These are phyloP conservation scores for Helotiales sp. DNA, from an alignment of 2,329 filamentous ascomycete genomes.

Conservation along the genomic window DNA sequence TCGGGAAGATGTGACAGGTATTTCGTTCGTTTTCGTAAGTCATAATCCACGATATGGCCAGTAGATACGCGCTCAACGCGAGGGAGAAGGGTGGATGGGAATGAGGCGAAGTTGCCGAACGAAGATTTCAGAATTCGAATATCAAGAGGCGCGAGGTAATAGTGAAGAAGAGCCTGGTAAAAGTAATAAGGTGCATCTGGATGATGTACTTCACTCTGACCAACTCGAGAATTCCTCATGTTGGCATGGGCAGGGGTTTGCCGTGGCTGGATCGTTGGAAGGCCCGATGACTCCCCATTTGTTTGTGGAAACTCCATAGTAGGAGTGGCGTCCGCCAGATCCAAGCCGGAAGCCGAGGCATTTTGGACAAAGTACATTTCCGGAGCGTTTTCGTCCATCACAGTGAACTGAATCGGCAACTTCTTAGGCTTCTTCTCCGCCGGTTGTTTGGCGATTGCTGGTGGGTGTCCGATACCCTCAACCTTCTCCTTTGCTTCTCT, in stretches of 20 bases:
- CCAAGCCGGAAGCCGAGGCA: slow-evolving; percentile 50
- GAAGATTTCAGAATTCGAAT: slow-evolving; percentile 75
- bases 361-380: slow-evolving; percentile 58
- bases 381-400: slow-evolving; percentile 51
- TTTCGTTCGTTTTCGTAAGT: slow-evolving; percentile 70
- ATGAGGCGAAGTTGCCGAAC: slow-evolving; percentile 69
- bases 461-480: slow-evolving; percentile 69
- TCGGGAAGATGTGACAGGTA: slow-evolving; percentile 73
- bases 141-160: slow-evolving; percentile 73
- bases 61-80: slow-evolving; percentile 74
- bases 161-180: slow-evolving; percentile 73
- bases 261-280: not conserved
- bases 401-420: slow-evolving; percentile 55
- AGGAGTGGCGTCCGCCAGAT: slow-evolving; percentile 36
- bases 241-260: slow-evolving; percentile 11
- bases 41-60: slow-evolving; percentile 73
- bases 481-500: slow-evolving; percentile 77
- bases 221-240: slow-evolving; percentile 16
- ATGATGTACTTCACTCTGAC: slow-evolving; percentile 34
- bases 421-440: slow-evolving; percentile 53
- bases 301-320: slow-evolving; percentile 15
- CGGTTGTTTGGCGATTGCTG: slow-evolving; percentile 56
- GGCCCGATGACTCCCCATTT: not conserved
- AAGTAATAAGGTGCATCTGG: slow-evolving; percentile 63
- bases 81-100: slow-evolving; percentile 72